Base-by-base conservation (phyloP, 495 filamentous ascomycete species). In the Penicillium malachiteum region DNA sequence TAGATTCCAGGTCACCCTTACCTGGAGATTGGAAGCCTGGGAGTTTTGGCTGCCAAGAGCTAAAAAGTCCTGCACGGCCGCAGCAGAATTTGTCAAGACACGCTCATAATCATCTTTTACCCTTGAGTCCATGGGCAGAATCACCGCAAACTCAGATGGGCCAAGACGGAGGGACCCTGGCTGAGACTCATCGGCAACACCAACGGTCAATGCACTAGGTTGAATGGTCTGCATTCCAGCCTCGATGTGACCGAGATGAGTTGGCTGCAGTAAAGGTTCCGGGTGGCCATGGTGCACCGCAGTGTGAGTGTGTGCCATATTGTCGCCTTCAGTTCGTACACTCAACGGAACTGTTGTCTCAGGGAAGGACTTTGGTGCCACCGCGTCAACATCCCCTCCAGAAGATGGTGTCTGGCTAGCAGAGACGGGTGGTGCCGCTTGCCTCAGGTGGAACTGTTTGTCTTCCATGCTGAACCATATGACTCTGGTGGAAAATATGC, bases 101-200 rank as follows among this genome's bases (percentile, higher is more conserved):
- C 60, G 56, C 44, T 76, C 71, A 52, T 78, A 78, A 44, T 73
- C 69, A 56, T 74, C 71, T 51, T 76, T 76, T 4, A 77, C 64
- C 31, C 74, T 64, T 10, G 74, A 74, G 56, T 78, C 74, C 71
- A 78, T 77, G 0, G 76, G 74, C 45, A 78, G 70, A 12, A 71
- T 66, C 0, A 78, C 59, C 17, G 76, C 74, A 53, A 74, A 78
- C 49, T 78, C 76, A 5, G 68, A 68, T 14, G 71, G 67, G 1
- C 76, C 74, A 52, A 78, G 71, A 16, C 64, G 56, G 30, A 78
- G 52, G 14, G 74, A 71, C n/a, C 76, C 76, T 6, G 71, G 73
- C 8, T 48, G 21, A n/a, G 43, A 13, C 33, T 71, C 62, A 21
- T 73, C 70, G 10, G 46, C 43, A 48, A 66, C 50, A 3, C 38